Evolutionary conservation across 192 early-diverging fungal species (phyloP).

Genomic region (Dissophora ornata): DNA sequence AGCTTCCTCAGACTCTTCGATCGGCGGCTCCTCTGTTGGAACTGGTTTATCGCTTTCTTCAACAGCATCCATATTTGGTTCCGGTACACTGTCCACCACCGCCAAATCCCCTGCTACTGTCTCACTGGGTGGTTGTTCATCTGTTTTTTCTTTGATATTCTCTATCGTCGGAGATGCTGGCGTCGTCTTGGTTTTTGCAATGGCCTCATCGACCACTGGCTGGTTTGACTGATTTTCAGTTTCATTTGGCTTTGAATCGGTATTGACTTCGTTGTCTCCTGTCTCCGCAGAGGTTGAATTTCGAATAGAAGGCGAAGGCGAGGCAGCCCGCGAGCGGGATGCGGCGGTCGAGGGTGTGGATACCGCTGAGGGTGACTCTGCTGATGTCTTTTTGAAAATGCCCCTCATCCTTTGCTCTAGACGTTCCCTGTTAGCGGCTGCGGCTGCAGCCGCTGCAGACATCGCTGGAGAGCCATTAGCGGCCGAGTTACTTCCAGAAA

Average conservation of each 20-base stretch:
- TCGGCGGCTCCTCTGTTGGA: no score
- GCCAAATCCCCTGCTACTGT: no score
- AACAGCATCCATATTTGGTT: background rate
- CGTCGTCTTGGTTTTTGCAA: background rate
- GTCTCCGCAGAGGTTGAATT: slow-evolving; percentile 3
- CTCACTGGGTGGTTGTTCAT: no score
- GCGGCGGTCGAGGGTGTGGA: slow-evolving; percentile 17
- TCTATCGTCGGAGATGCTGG: no score
- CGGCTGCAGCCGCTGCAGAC: slow-evolving; percentile 12
- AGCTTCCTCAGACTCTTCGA: no score
- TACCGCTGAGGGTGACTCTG: slow-evolving; percentile 27
- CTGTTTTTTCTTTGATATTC: no score
- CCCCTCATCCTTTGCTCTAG: slow-evolving; percentile 62
- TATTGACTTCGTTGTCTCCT: no score
- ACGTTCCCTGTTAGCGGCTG: slow-evolving; percentile 52
- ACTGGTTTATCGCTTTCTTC: background rate
- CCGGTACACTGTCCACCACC: background rate
- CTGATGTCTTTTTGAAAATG: slow-evolving; percentile 22
- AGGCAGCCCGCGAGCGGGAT: slow-evolving; percentile 8
- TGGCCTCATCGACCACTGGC: background rate
- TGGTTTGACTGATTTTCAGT: background rate
- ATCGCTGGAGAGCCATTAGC: slow-evolving; percentile 6
- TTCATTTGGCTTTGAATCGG: no score
- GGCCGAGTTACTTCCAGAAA: slow-evolving; percentile 1
- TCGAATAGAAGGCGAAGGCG: slow-evolving; percentile 20